Percentiles rank a stretch among this genome's conserved stretches.
These are phyloP conservation scores for Mimosa bimucronata DNA, from an alignment of 306 rosid species.

Conservation along the genomic window DNA sequence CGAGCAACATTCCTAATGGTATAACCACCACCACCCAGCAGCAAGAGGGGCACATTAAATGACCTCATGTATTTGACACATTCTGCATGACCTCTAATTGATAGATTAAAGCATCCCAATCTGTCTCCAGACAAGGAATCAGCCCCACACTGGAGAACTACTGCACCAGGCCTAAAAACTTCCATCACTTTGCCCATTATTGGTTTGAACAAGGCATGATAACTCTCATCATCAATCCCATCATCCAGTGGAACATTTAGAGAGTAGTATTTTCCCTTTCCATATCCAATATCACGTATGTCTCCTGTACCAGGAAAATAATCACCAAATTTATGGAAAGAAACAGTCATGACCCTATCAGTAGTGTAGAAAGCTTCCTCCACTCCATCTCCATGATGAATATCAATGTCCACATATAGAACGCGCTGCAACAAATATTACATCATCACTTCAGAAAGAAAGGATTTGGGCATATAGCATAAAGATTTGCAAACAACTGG, in stretches of 20 bases:
- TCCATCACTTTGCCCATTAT: slow-evolving; percentile 87
- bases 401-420: slow-evolving; percentile 85
- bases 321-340: slow-evolving; percentile 90
- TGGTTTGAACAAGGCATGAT: slow-evolving; percentile 86
- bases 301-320: slow-evolving; percentile 92
- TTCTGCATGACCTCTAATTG: slow-evolving; percentile 90
- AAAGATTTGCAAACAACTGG: slow-evolving; percentile 21
- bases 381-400: slow-evolving; percentile 92
- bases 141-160: slow-evolving; percentile 92
- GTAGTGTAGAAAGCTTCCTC: slow-evolving; percentile 94
- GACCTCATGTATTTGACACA: slow-evolving; percentile 90
- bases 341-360: slow-evolving; percentile 90
- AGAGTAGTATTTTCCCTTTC: slow-evolving; percentile 83
- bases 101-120: slow-evolving; percentile 87
- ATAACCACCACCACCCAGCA: slow-evolving; percentile 89
- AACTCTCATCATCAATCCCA: slow-evolving; percentile 94
- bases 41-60: slow-evolving; percentile 84
- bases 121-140: slow-evolving; percentile 91
- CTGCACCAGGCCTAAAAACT: slow-evolving; percentile 85
- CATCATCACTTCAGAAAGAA: slow-evolving; percentile 16
- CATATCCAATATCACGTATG: slow-evolving; percentile 75
- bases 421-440: slow-evolving; percentile 69
- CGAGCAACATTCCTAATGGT: slow-evolving; percentile 93
- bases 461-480: slow-evolving; percentile 1
- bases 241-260: slow-evolving; percentile 92